Evolutionary conservation across 768 basidiomycete genomes (phyloP), one percentile per base, ranked within the genome.

Genomic region (Tricholoma hemisulphureum): DNA sequence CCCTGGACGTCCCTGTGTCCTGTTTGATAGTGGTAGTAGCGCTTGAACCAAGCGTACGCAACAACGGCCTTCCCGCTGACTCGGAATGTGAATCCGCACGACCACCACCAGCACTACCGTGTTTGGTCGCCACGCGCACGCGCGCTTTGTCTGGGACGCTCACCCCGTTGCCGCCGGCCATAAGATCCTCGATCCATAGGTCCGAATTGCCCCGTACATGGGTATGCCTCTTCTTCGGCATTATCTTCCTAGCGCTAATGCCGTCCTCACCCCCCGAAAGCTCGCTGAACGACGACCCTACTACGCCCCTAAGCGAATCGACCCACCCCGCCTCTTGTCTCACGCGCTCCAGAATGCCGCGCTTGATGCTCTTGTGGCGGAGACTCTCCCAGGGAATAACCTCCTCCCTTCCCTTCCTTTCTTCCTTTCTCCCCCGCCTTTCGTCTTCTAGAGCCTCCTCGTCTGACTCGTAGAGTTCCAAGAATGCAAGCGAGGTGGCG

Each of bases 331-430:
- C 70, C 61, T 73, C 74, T 61, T 69, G 61, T 69, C 72, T 61
- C n/a, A 76, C 74, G 28, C 74, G 65, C 56, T 78, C 79, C 46
- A 83, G 65, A 31, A 84, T 79, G 9, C 74, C 78, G 8, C 81
- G 78, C 51, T 80, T 77, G 63, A 83, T 82, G 61, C 79, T 80
- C 63, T 76, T 80, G 61, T 81, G 79, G 6, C 79, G 73, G 18
- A 81, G 67, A 28, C 74, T 71, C 56, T 80, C 81, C 71, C 78
- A 80, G 0, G 79, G 79, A 6, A 70, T 56, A 23, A 58, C 49
- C 26, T 67, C 67, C 26, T 65, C 59, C 51, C 51, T 51, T 53
- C 6, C 26, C 51, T 16, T 43, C 56, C 63, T 60, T 7, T 13
- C 24, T 11, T 4, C 18, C 23, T 4, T 26, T 16, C 3, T 26